Percentiles rank a stretch among this genome's conserved stretches.
Conservation (phyloP, 768 basidiomycete species). For the Mycena indigotica region DNA sequence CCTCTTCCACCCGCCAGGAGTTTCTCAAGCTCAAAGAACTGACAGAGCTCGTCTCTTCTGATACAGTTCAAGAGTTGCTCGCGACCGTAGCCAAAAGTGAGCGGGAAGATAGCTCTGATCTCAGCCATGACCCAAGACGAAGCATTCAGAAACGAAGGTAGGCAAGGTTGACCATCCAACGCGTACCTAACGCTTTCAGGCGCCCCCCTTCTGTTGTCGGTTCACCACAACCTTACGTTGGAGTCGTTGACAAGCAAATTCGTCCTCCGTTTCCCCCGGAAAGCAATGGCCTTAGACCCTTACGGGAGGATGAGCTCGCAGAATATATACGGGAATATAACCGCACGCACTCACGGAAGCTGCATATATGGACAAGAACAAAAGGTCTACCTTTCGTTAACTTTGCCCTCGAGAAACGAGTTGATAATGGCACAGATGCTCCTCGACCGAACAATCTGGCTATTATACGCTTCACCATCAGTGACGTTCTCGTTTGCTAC, state of each 20-base stretch:
- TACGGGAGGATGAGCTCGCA: constrained; percentile 49
- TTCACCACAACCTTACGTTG: constrained; percentile 61
- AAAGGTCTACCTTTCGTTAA: constrained; percentile 14
- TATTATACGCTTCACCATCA: constrained; percentile 60
- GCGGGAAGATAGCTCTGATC: constrained; percentile 49
- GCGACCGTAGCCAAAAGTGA: constrained; percentile 57
- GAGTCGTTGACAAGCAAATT: constrained; percentile 41
- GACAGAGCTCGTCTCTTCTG: constrained; percentile 48
- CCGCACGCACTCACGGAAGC: constrained; percentile 39
- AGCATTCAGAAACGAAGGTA: constrained; percentile 62
- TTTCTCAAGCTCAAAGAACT: constrained; percentile 53
- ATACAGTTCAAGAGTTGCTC: constrained; percentile 61
- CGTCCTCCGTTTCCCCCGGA: constrained; percentile 45
- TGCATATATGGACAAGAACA: constrained; percentile 58
- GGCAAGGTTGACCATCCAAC: constrained; percentile 19
- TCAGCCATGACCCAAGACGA: constrained; percentile 47
- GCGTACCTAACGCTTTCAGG: constrained; percentile 29
- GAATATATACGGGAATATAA: constrained; percentile 66
- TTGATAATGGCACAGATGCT: constrained; percentile 8
- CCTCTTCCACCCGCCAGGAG: constrained; percentile 36
- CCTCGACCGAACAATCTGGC: constrained; percentile 32
- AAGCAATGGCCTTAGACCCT: constrained; percentile 37
- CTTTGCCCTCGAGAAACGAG: not conserved
- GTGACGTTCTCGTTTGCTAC: constrained; percentile 69
- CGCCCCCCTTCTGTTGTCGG: constrained; percentile 53